phyloP scores from a whole-genome alignment of 371 early-diverging fungal species.

The Entomophthora muscae region DNA sequence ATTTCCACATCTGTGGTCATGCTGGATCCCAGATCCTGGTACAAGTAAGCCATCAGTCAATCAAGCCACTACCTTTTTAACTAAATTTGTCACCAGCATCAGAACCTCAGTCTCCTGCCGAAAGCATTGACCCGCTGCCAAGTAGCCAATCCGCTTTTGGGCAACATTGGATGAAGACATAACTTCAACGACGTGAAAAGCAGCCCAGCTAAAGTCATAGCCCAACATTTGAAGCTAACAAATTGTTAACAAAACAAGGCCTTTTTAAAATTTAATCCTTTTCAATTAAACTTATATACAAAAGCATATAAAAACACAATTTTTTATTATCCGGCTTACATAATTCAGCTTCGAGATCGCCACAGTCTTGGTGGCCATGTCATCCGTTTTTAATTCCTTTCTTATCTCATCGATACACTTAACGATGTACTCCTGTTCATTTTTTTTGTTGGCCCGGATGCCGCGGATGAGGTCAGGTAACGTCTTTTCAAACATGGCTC shows the following conservation, averaged over 20 bases:
- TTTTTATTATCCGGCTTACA: too few species aligned
- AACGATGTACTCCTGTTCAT: constrained; percentile 71
- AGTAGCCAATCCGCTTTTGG: constrained; percentile 80
- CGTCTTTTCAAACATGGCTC: constrained; percentile 73
- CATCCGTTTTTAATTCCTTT: constrained; percentile 67
- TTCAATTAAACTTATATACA: too few species aligned
- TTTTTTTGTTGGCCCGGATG: constrained; percentile 80
- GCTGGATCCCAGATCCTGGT: constrained; percentile 52
- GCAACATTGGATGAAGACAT: constrained; percentile 78
- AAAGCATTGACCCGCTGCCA: constrained; percentile 80
- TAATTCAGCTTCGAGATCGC: constrained; percentile 82
- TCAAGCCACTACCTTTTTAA: constrained; percentile 67
- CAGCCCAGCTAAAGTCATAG: constrained; percentile 91
- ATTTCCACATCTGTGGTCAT: constrained; percentile 75
- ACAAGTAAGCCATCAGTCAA: background rate
- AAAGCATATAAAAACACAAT: too few species aligned
- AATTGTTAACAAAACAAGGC: too few species aligned
- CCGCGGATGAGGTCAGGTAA: constrained; percentile 82
- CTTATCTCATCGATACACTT: constrained; percentile 72
- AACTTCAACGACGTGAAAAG: constrained; percentile 91
- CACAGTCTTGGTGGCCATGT: constrained; percentile 61
- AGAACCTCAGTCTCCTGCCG: constrained; percentile 86
- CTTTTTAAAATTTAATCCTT: too few species aligned
- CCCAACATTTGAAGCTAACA: constrained; percentile 94
- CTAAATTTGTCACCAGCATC: constrained; percentile 87